Evolutionary conservation across 768 basidiomycete species (phyloP).

Genomic region (Boletus barrowsii): DNA sequence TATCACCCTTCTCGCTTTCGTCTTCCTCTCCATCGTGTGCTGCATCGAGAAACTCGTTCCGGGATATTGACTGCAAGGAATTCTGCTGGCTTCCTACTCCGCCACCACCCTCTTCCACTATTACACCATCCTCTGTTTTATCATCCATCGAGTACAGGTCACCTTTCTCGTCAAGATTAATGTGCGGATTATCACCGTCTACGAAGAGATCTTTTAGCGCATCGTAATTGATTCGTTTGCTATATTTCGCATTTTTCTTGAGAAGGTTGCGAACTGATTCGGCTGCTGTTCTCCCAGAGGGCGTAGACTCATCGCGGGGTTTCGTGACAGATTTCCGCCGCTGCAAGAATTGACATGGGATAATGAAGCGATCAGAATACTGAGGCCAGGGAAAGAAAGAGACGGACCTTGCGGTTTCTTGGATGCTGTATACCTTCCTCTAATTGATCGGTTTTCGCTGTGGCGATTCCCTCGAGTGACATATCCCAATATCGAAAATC

Average conservation of each 20-base stretch:
- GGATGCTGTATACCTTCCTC: constrained; percentile 39
- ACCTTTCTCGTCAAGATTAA: constrained; percentile 40
- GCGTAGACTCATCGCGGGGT: constrained; percentile 73
- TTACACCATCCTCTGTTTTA: constrained; percentile 40
- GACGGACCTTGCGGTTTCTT: constrained; percentile 79
- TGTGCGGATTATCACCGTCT: constrained; percentile 30
- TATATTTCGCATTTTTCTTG: constrained; percentile 84
- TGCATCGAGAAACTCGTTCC: neutral
- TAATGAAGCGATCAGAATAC: constrained; percentile 15
- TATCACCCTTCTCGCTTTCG: constrained; percentile 41
- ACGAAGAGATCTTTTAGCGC: constrained; percentile 79
- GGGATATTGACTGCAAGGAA: constrained; percentile 33
- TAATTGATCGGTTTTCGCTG: constrained; percentile 67
- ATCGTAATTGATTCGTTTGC: constrained; percentile 92
- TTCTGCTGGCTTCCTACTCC: constrained; percentile 27
- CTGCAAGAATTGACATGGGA: constrained; percentile 35
- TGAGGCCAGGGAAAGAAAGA: constrained; percentile 25
- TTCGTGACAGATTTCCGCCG: constrained; percentile 63
- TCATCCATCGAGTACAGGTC: constrained; percentile 56
- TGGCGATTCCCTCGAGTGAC: constrained; percentile 44
- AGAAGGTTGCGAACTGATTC: constrained; percentile 48
- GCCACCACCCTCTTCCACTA: constrained; percentile 40
- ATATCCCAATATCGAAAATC: constrained; percentile 5
- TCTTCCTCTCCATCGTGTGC: constrained; percentile 24
- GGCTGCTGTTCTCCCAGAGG: constrained; percentile 34